phyloP scores from a whole-genome alignment of 345 rosid genomes.

The Sapria himalayana region DNA sequence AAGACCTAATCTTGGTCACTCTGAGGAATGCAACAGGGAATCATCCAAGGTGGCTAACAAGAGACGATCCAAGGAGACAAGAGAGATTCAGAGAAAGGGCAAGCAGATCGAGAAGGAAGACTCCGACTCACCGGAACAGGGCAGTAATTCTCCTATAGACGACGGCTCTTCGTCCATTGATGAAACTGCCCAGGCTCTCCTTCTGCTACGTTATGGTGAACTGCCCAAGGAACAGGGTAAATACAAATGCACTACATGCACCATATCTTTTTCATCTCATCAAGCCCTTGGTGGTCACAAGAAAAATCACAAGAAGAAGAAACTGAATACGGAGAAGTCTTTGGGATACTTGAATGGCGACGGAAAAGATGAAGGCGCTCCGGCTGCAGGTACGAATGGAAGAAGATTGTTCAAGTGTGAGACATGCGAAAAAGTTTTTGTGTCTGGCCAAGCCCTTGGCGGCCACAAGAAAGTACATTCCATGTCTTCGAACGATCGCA shows the following conservation, averaged over 20 bases:
- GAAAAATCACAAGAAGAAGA: conserved; percentile 10
- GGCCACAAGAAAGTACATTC: conserved; percentile 26
- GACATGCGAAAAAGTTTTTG: conserved; percentile 14
- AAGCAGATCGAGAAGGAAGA: no score
- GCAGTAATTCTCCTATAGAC: conserved; percentile 14
- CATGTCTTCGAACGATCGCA: no score
- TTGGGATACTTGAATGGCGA: no score
- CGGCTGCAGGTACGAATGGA: not conserved
- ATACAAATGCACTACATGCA: conserved; percentile 13
- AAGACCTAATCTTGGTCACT: no score
- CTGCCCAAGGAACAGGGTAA: not conserved
- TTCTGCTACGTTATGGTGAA: conserved; percentile 10
- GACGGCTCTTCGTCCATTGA: conserved; percentile 8
- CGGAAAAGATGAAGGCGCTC: not conserved
- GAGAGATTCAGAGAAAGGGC: not conserved
- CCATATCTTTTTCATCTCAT: conserved; percentile 11
- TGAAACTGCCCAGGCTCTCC: conserved; percentile 19
- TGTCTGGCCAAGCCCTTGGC: conserved; percentile 24
- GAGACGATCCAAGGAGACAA: no score
- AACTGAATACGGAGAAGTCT: no score
- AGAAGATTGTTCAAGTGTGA: conserved; percentile 11
- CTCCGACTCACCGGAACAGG: conserved; percentile 12
- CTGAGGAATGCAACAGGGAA: no score
- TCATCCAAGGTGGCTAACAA: no score
- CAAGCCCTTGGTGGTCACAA: conserved; percentile 20